A percentile compares a stretch with the other conserved stretches of the same genome.
Evolutionary conservation across 768 basidiomycete species (phyloP).

Genomic region (Boletus pseudo-olivaceus): DNA sequence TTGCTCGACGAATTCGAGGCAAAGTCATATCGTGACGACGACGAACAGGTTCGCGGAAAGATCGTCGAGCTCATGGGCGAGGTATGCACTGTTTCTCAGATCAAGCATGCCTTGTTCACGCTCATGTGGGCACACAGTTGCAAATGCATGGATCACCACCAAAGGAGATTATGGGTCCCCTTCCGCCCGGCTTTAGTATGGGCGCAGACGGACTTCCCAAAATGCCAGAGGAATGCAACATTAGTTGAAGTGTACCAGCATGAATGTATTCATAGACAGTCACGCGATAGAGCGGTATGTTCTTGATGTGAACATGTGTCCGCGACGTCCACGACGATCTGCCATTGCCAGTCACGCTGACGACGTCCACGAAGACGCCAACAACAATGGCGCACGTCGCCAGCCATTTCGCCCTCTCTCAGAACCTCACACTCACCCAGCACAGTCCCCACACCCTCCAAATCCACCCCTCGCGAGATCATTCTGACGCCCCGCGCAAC

Average conservation of each 20-base stretch:
- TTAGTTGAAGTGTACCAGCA: neutral
- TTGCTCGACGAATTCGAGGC: slow-evolving; percentile 68
- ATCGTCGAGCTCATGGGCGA: slow-evolving; percentile 74
- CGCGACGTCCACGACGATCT: slow-evolving; percentile 15
- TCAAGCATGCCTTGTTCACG: neutral
- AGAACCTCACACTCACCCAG: slow-evolving; percentile 29
- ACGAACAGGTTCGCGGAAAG: slow-evolving; percentile 41
- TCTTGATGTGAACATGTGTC: slow-evolving; percentile 18
- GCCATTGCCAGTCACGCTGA: slow-evolving; percentile 2
- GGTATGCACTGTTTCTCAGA: slow-evolving; percentile 35
- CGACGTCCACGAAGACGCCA: neutral
- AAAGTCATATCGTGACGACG: slow-evolving; percentile 53
- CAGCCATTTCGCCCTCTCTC: slow-evolving; percentile 18
- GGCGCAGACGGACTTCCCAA: slow-evolving; percentile 54
- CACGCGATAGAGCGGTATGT: slow-evolving; percentile 9
- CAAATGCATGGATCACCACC: slow-evolving; percentile 79
- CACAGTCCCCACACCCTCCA: slow-evolving; percentile 34
- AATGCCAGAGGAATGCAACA: slow-evolving; percentile 32
- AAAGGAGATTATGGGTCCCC: slow-evolving; percentile 75
- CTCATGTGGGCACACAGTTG: slow-evolving; percentile 32
- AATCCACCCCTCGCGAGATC: slow-evolving; percentile 69
- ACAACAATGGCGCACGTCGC: slow-evolving; percentile 6
- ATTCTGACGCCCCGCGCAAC: slow-evolving; percentile 36
- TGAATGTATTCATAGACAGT: neutral
- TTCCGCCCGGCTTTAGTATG: slow-evolving; percentile 66